Base-by-base conservation (phyloP, 768 basidiomycete genomes). In the Auricularia sp. region DNA sequence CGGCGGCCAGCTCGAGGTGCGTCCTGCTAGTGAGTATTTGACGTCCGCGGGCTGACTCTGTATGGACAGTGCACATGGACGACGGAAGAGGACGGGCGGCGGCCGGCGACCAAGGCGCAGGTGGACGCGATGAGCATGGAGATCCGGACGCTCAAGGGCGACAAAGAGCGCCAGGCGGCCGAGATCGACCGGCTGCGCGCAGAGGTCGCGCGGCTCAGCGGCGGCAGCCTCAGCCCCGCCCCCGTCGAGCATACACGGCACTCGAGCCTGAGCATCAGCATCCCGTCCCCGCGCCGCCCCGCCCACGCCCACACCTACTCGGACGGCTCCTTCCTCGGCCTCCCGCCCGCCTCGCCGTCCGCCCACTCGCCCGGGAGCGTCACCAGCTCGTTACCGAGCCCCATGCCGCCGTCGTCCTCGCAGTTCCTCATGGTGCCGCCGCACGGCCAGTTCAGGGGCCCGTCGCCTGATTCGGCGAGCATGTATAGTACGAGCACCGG, bases 81-180 rank as follows among this genome's bases (percentile, higher is more conserved):
- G 14, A 36, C 58, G 54, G 64, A 64, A 33, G 64, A 64, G 61
- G 64, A 64, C 53, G 59, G 58, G 29, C 56, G 64, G 16, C 34
- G 64, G 39, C 64, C 64, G 43, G 64, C 64, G 5, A 64, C 64
- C 21, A 64, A 64, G 36, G 58, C 59, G 35, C 60, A 64, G 36
- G 59, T 64, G 10, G 64, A 61, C 29, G 23, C 56, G 14, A 59
- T 59, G 56, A 29, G 16, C 23, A 59, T 59, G 56, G 56, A 59
- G 23, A 59, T 59, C 8, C 56, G 56, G 16, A 36, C 56, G 23
- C 56, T 59, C 23, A 59, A 59, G 23, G 7, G 3, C 6, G 56
- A 59, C 29, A 29, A 36, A 1, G 56, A 59, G 23, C 56, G 56
- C 34, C 21, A 23, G 16, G 56, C 12, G 2, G 56, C 56, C 34